Base-by-base conservation (phyloP, 2,329 filamentous ascomycete genomes). In the Scedosporium minutisporum region DNA sequence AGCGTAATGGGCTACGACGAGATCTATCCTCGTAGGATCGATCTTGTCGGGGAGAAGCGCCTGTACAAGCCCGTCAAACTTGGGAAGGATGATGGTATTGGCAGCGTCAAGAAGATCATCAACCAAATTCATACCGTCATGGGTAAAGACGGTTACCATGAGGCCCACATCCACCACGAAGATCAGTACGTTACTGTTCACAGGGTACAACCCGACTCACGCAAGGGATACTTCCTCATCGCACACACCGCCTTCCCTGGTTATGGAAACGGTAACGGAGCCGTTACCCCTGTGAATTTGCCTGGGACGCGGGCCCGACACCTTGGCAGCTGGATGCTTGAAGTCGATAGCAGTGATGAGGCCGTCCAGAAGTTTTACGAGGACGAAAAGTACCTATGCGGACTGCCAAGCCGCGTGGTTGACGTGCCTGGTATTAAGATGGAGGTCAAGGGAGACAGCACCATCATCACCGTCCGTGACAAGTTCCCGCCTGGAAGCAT, bases 1-100 rank as follows among this genome's bases (percentile, higher is more conserved):
- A 97, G 95, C 71, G 95, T 97, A 58, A 96, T 97, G 87, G 95
- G 95, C 1, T 97, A 96, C 70, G 95, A 99, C 71, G 95, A 99
- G 74, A 87, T 97, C 64, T 99, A 97, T 68, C 95, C 95, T 1
- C 87, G 89, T 68, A 81, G 97, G 62, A 86, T 99, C n/a, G 92
- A 99, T 69, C 82, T 99, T 16, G 95, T 99, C 16, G 86, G 91
- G 62, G 95, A 99, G 74, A 96, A 84, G 25, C 84, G 95, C 41
- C 78, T 88, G 1, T 99, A 99, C 74, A 71, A 72, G 3, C 73
- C 73, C 7, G 78, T 82, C 2, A 84, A 87, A 66, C 76, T 86
- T 51, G 86, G 88, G 29, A 84, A 86, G n/a, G 86, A 89, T 67
- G 87, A 88, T 61, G 95, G 95, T 9, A 97, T 97, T 67, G 93